phyloP scores from a whole-genome alignment of 1,139 yeast genomes.

The Hyphopichia burtonii region DNA sequence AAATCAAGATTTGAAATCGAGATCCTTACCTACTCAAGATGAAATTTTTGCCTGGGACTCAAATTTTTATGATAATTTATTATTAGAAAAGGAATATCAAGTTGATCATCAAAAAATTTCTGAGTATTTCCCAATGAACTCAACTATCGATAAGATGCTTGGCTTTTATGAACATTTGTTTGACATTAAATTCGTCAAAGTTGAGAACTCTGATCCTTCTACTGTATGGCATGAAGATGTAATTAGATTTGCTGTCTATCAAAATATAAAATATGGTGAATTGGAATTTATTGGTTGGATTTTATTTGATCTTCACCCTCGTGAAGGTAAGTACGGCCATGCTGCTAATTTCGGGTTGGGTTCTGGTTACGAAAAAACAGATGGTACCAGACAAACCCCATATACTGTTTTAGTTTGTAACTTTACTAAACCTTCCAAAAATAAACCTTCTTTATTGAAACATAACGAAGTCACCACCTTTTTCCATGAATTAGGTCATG shows the following conservation, averaged over 20 bases:
- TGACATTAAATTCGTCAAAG: constrained; percentile 62
- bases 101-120: constrained; percentile 72
- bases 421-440: constrained; percentile 71
- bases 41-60: constrained; percentile 72
- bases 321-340: constrained; percentile 83
- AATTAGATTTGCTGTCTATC: constrained; percentile 72
- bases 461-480: constrained; percentile 80
- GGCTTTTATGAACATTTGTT: constrained; percentile 66
- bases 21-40: constrained; percentile 40
- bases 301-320: constrained; percentile 79
- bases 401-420: constrained; percentile 81
- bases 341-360: constrained; percentile 78
- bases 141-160: constrained; percentile 68
- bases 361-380: constrained; percentile 55
- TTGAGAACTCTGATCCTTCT: constrained; percentile 31
- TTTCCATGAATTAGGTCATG: constrained; percentile 91
- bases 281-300: constrained; percentile 77
- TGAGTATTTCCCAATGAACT: constrained; percentile 74
- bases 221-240: constrained; percentile 76
- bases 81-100: constrained; percentile 64
- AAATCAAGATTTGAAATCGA: constrained; percentile 45
- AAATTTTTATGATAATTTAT: constrained; percentile 60
- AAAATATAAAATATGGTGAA: constrained; percentile 42
- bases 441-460: constrained; percentile 72
- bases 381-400: constrained; percentile 58